Evolutionary conservation across 129 eudicot genomes (phyloP).

Genomic region (Silybum marianum): DNA sequence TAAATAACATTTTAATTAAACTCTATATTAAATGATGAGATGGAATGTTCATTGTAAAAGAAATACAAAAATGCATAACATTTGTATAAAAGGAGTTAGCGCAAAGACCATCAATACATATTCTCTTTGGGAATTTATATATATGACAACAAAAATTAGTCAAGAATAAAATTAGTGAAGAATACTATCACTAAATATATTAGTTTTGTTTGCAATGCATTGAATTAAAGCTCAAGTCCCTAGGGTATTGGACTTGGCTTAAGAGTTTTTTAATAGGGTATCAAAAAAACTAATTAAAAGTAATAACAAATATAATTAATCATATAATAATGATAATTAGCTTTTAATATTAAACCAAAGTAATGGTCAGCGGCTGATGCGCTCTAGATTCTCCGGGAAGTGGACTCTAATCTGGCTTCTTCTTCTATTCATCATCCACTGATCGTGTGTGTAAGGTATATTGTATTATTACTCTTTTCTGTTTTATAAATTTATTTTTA

Average conservation of each 20-base stretch:
- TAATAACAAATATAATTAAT: conserved; percentile 22
- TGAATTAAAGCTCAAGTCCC: conserved; percentile 34
- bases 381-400: conserved; percentile 90
- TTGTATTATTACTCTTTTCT: background rate
- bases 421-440: conserved; percentile 39
- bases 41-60: background rate
- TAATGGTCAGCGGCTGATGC: conserved; percentile 84
- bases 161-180: conserved; percentile 5
- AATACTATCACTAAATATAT: conserved; percentile 1
- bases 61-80: background rate
- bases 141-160: background rate
- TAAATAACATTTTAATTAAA: background rate
- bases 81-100: background rate
- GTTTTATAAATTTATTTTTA: background rate
- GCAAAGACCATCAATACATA: background rate
- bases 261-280: background rate
- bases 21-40: background rate
- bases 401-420: conserved; percentile 49
- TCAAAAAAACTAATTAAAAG: background rate
- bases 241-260: conserved; percentile 21
- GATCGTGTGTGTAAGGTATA: conserved; percentile 24
- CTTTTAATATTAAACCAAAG: conserved; percentile 32
- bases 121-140: conserved; percentile 7
- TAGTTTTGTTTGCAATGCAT: conserved; percentile 8
- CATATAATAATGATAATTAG: conserved; percentile 14